Conservation (phyloP, 768 basidiomycete species). For the Boletus pseudopeckii region DNA sequence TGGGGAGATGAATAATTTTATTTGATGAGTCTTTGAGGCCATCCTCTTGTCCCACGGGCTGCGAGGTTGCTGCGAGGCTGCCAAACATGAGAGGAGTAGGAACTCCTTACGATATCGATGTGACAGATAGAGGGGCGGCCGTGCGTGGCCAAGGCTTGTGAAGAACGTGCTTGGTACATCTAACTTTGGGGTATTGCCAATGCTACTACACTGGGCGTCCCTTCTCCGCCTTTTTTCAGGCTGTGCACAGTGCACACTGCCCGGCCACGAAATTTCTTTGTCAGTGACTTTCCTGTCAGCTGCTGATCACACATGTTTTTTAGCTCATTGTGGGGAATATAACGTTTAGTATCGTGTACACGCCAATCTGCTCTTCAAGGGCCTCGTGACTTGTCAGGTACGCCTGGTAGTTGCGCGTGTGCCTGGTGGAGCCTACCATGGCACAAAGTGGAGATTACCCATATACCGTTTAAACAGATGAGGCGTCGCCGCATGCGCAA, state of each 20-base stretch:
- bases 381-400: conserved; percentile 11
- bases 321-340: conserved; percentile 25
- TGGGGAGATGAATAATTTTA: conserved; percentile 12
- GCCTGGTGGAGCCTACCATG: conserved; percentile 2
- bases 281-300: background rate
- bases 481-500: background rate
- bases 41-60: conserved; percentile 11
- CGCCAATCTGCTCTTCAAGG: conserved; percentile 6
- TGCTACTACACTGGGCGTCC: background rate
- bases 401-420: background rate
- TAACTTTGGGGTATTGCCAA: background rate
- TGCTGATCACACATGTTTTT: conserved; percentile 19
- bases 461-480: background rate
- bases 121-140: conserved; percentile 9
- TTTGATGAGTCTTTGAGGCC: conserved; percentile 2
- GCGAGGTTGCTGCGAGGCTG: background rate
- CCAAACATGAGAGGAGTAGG: background rate
- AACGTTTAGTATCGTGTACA: conserved; percentile 11
- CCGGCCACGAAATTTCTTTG: background rate
- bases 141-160: conserved; percentile 5
- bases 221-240: background rate
- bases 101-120: conserved; percentile 8
- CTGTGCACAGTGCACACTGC: background rate
- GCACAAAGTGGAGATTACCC: background rate
- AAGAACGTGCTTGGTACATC: conserved; percentile 8